Conservation (phyloP, 2,329 filamentous ascomycete species). For the Lachnellula occidentalis region DNA sequence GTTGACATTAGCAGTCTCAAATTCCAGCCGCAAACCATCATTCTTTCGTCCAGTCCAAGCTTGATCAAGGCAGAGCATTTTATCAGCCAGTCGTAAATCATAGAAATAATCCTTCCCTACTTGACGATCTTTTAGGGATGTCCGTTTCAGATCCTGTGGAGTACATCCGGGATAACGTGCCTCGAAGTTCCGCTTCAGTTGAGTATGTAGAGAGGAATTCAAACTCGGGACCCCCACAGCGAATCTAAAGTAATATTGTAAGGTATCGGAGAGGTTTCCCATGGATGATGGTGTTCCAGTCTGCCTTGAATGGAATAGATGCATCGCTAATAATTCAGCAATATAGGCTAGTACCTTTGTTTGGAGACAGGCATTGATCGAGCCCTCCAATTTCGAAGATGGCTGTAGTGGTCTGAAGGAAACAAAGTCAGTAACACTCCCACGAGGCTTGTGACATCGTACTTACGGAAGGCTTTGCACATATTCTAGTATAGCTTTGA, state of each 20-base stretch:
- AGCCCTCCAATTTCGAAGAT: slow-evolving; percentile 46
- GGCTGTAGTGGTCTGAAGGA: slow-evolving; percentile 46
- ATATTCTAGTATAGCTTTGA: slow-evolving; percentile 66
- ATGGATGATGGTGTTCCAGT: slow-evolving; percentile 63
- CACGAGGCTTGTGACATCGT: background rate
- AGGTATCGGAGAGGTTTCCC: slow-evolving; percentile 64
- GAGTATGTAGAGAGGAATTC: slow-evolving; percentile 80
- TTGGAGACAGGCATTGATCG: slow-evolving; percentile 46
- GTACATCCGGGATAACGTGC: slow-evolving; percentile 68
- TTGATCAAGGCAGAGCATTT: slow-evolving; percentile 70
- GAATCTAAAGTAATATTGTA: slow-evolving; percentile 75
- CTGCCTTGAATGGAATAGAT: slow-evolving; percentile 80
- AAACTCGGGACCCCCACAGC: slow-evolving; percentile 76
- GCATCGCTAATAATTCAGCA: slow-evolving; percentile 84
- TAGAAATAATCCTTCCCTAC: slow-evolving; percentile 82
- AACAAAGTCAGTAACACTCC: background rate
- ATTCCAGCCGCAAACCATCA: slow-evolving; percentile 74
- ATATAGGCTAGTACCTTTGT: slow-evolving; percentile 74
- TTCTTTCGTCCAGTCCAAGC: slow-evolving; percentile 67
- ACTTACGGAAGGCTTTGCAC: slow-evolving; percentile 40
- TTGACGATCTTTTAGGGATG: slow-evolving; percentile 55
- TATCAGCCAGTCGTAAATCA: slow-evolving; percentile 67
- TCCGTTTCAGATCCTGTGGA: slow-evolving; percentile 76
- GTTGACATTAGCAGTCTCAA: slow-evolving; percentile 84
- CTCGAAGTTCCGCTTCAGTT: slow-evolving; percentile 79